These are phyloP conservation scores for Amoeboradix gromovi DNA, from an alignment of 371 early-diverging fungal species.

Conservation along the genomic window DNA sequence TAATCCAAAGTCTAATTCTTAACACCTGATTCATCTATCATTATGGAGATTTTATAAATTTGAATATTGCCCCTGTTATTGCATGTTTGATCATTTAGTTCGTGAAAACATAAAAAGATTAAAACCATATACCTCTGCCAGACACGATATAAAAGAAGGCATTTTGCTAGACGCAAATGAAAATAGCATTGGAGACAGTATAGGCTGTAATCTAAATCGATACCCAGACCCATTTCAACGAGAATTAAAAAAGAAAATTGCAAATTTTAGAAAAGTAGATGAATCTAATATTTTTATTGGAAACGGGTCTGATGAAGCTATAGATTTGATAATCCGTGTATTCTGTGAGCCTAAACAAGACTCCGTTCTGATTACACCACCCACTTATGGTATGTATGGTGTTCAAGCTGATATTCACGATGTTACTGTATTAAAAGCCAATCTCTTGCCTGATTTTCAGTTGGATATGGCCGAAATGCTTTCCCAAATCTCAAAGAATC, in stretches of 20 bases:
- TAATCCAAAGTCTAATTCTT: neutral
- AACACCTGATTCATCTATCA: neutral
- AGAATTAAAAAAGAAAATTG: conserved; percentile 39
- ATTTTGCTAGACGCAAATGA: conserved; percentile 90
- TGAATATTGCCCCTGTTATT: neutral
- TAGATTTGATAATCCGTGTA: conserved; percentile 64
- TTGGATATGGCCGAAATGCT: conserved; percentile 38
- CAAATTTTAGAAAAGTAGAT: conserved; percentile 27
- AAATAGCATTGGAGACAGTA: conserved; percentile 59
- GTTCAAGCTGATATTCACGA: conserved; percentile 79
- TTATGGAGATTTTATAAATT: neutral
- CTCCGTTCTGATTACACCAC: conserved; percentile 69
- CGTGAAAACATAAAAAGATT: conserved; percentile 53
- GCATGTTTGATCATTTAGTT: conserved; percentile 28
- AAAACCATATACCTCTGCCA: conserved; percentile 71
- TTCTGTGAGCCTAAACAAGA: conserved; percentile 58
- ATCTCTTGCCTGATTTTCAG: conserved; percentile 33
- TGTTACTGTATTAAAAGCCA: conserved; percentile 48
- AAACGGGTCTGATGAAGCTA: conserved; percentile 82
- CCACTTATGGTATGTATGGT: conserved; percentile 93
- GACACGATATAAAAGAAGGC: conserved; percentile 71
- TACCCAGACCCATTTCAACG: conserved; percentile 82
- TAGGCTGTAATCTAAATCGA: conserved; percentile 28
- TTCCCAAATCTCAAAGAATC: conserved; percentile 9
- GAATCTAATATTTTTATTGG: conserved; percentile 56